Percentiles rank a stretch among this genome's conserved stretches.
phyloP scores from a whole-genome alignment of 768 basidiomycete species.

The Mrakia frigida region DNA sequence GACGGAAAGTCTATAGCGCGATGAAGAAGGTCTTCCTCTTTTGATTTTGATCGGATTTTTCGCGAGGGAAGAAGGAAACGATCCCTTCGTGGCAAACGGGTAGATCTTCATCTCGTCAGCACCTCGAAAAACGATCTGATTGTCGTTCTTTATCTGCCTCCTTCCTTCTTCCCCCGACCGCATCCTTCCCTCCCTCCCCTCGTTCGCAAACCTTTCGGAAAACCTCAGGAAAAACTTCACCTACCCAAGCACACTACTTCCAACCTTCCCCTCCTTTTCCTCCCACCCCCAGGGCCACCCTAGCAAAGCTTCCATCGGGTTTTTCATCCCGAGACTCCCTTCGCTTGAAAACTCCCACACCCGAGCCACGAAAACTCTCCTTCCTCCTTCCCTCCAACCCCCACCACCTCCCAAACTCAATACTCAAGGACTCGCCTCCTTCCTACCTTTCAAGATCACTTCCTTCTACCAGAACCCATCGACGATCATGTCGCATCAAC shows the following conservation, averaged over 20 bases:
- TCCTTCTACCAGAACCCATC: not conserved
- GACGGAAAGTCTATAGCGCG: no score
- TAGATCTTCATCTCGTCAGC: no score
- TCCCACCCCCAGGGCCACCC: not conserved
- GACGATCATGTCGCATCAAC: not conserved
- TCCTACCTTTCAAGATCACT: not conserved
- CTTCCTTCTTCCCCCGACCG: not conserved
- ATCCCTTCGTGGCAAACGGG: no score
- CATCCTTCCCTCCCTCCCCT: not conserved
- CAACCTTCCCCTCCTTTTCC: no score
- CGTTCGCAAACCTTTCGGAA: not conserved
- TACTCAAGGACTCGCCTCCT: not conserved
- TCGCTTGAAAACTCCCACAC: not conserved
- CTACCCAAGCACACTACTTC: no score
- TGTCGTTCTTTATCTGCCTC: no score
- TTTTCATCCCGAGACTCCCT: not conserved
- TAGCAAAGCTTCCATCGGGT: not conserved
- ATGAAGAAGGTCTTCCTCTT: no score
- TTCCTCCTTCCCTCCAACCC: not conserved
- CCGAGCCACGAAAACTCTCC: not conserved
- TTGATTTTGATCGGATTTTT: no score
- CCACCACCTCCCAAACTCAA: not conserved
- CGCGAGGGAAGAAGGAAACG: no score
- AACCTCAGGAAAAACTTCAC: not conserved
- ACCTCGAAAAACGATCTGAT: no score